A percentile compares a stretch with the other conserved stretches of the same genome.
Evolutionary conservation across 1,139 yeast genomes (phyloP).

Genomic region (Taphrina betulina): DNA sequence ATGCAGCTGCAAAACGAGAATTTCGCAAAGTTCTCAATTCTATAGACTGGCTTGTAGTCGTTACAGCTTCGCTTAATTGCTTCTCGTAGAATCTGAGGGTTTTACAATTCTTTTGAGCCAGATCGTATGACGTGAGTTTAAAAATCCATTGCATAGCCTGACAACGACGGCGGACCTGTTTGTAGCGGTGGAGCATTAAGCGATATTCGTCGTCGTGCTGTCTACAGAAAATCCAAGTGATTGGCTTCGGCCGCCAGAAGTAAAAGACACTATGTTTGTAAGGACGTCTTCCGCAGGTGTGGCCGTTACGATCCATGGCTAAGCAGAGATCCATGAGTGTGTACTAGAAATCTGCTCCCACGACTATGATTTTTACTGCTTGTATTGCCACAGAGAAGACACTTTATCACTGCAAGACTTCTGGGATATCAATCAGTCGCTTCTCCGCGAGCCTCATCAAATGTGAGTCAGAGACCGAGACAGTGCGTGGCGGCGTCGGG

Average conservation of each 20-base stretch:
- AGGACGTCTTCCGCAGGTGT: not conserved
- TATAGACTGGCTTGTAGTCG: not conserved
- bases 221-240: not conserved
- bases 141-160: not conserved
- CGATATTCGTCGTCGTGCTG: conserved; percentile 2
- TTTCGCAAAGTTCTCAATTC: not conserved
- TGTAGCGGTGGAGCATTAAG: not conserved
- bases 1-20: conserved; percentile 6
- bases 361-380: no score
- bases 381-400: no score
- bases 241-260: conserved; percentile 3
- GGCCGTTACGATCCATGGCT: not conserved
- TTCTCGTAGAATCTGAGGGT: conserved; percentile 1
- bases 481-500: no score
- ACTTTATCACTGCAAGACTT: no score
- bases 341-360: no score
- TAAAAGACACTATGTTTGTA: not conserved
- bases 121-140: not conserved
- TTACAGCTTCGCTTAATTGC: not conserved
- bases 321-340: conserved; percentile 2
- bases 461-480: no score
- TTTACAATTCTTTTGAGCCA: conserved; percentile 4
- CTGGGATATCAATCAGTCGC: no score
- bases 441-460: no score
- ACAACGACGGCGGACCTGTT: not conserved